A percentile compares a stretch with the other conserved stretches of the same genome.
Evolutionary conservation across 129 eudicot genomes (phyloP).

Genomic region (Centella asiatica): DNA sequence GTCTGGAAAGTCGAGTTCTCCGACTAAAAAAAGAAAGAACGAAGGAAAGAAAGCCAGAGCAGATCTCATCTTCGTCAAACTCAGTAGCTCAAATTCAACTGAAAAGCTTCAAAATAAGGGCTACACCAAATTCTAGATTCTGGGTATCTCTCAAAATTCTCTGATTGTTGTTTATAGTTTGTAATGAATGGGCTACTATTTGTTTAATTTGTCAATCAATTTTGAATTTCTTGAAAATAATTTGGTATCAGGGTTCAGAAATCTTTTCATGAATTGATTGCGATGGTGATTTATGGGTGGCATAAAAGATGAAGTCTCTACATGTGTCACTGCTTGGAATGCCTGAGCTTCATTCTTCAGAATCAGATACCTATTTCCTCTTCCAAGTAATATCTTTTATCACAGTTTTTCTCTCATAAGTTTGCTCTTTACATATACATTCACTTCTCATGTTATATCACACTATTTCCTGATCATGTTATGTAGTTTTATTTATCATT

Average conservation of each 20-base stretch:
- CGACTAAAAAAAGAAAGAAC: slow-evolving; percentile 7
- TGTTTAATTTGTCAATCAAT: background rate
- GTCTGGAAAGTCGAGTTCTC: slow-evolving; percentile 10
- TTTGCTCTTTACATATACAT: too few species aligned
- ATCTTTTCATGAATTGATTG: slow-evolving; percentile 13
- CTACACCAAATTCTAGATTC: background rate
- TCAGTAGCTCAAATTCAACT: slow-evolving; percentile 27
- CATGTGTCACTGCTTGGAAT: slow-evolving; percentile 42
- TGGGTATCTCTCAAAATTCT: slow-evolving; percentile 5
- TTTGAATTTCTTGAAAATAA: background rate
- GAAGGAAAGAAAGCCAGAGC: slow-evolving; percentile 2
- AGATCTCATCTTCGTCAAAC: background rate
- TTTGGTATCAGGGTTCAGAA: slow-evolving; percentile 11
- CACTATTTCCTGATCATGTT: too few species aligned
- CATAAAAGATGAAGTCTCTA: slow-evolving; percentile 41
- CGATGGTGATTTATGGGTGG: slow-evolving; percentile 59
- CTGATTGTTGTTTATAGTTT: too few species aligned
- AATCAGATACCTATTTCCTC: slow-evolving; percentile 30
- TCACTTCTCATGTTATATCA: too few species aligned
- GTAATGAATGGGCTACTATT: too few species aligned
- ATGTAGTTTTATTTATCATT: too few species aligned
- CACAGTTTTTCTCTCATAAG: background rate
- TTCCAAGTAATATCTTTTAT: slow-evolving; percentile 41
- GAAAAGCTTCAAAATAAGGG: slow-evolving; percentile 20
- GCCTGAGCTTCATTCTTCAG: slow-evolving; percentile 61